Evolutionary conservation across 805 yeast species (phyloP).

Genomic region (Pichia membranifaciens): DNA sequence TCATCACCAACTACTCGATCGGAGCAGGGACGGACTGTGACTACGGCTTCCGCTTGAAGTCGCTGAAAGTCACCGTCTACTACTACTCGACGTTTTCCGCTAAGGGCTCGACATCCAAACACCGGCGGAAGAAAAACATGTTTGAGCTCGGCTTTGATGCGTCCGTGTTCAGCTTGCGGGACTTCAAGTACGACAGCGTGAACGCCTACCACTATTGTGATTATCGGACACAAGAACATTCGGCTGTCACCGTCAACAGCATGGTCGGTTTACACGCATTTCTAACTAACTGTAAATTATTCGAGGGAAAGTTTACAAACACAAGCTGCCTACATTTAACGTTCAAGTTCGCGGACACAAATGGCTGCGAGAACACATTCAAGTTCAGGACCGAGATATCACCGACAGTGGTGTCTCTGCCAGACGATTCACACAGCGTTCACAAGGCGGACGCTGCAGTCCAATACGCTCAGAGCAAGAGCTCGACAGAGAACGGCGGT

Average conservation of each 20-base stretch:
- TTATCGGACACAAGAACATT: not conserved
- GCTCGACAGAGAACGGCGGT: too few species aligned
- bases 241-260: not conserved
- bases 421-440: too few species aligned
- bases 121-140: not conserved
- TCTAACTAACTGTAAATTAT: not conserved
- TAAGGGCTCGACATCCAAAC: not conserved
- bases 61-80: not conserved
- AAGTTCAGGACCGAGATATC: constrained; percentile 1
- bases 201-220: not conserved
- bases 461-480: too few species aligned
- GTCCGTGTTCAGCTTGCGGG: not conserved
- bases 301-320: constrained; percentile 1
- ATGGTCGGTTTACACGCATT: constrained; percentile 1
- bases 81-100: not conserved
- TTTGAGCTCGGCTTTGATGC: not conserved
- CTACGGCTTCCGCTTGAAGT: not conserved
- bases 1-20: not conserved
- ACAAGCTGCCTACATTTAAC: not conserved
- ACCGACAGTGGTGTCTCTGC: not conserved
- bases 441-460: too few species aligned
- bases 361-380: not conserved
- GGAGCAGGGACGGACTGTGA: not conserved
- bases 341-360: not conserved
- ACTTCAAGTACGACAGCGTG: not conserved